These are phyloP conservation scores for Acacia pycnantha DNA, from an alignment of 331 rosid species.

Conservation along the genomic window DNA sequence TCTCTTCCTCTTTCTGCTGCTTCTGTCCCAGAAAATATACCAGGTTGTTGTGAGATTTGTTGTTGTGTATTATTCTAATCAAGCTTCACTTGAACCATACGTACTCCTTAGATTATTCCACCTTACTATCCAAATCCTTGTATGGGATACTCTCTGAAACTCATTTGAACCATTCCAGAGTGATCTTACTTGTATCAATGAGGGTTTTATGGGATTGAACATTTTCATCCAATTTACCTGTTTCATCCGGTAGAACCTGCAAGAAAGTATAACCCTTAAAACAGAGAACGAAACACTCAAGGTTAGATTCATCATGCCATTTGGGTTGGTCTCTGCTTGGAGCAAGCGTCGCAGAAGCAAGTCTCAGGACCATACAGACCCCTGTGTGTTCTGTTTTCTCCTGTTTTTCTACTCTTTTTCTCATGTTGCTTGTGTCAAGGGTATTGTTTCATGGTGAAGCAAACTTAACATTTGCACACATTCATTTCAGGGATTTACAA, in stretches of 20 bases:
- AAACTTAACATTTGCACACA: neutral
- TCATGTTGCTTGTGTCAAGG: neutral
- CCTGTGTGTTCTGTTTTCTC: slow-evolving; percentile 50
- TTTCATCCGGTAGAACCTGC: slow-evolving; percentile 27
- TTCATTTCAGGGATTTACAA: slow-evolving; percentile 69
- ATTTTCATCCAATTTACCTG: slow-evolving; percentile 31
- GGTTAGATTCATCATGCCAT: slow-evolving; percentile 55
- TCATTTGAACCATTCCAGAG: slow-evolving; percentile 20
- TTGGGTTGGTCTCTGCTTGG: slow-evolving; percentile 89
- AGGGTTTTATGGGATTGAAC: slow-evolving; percentile 24
- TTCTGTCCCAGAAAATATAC: slow-evolving; percentile 16
- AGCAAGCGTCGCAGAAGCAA: slow-evolving; percentile 79
- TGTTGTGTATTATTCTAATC: slow-evolving; percentile 43
- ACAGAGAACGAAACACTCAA: slow-evolving; percentile 16
- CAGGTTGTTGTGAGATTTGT: slow-evolving; percentile 47
- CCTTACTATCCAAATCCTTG: slow-evolving; percentile 22
- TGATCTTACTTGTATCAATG: slow-evolving; percentile 11
- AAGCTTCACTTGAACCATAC: slow-evolving; percentile 50
- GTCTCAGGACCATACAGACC: slow-evolving; percentile 71
- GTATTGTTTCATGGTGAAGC: neutral
- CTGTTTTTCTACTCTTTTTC: neutral
- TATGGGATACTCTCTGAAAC: slow-evolving; percentile 18
- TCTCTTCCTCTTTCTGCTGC: neutral
- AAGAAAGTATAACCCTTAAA: slow-evolving; percentile 9
- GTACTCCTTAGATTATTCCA: slow-evolving; percentile 38